Base-by-base conservation (phyloP, 805 yeast genomes). In the Isabelozyma pseudorhagii region DNA sequence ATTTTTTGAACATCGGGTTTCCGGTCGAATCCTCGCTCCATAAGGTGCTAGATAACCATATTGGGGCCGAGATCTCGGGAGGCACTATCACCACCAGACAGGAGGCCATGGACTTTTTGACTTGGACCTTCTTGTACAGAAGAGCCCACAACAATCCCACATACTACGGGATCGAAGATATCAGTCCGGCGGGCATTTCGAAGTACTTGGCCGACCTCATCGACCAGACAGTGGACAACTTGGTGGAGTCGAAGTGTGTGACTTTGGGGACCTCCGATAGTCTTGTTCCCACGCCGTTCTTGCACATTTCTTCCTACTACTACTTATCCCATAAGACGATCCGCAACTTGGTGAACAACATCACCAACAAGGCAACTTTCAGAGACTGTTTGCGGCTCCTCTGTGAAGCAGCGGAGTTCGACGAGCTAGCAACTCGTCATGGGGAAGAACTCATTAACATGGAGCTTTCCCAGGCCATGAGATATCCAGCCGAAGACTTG, bases 301-400 rank as follows among this genome's bases (percentile, higher is more conserved):
- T 94, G 68, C 81, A 83, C 53, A 89, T 94, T 40, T 80, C 97
- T 1, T 90, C 97, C 1, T 94, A 87, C 69, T 94, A 94, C 68
- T 94, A 94, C 71, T 76, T 94, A 59, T 90, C 97, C 1, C 98
- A 94, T 67, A 83, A 83, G 64, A 92, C 98, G 0, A 81, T 94
- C 53, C 76, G 97, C 50, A 81, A 78, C 49, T 72, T 93, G 47
- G 68, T 89, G 50, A 71, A 70, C 13, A 80, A 80, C 47, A 77
- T 88, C 14, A 63, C 64, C 34, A 69, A 69, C 7, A 83, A 63
- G 9, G 63, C 69, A 45, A 51, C 77, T 4, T 83, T 87, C 58
- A 69, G 91, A 63, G 81, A 83, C 46, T 80, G 92, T 73, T 63
- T 94, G 68, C 69, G 72, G 51, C 69, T 82, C 63, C 65, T 74